Percentiles rank a stretch among this genome's conserved stretches.
phyloP scores from a whole-genome alignment of 2,329 filamentous ascomycete species.

The Claviceps capensis region DNA sequence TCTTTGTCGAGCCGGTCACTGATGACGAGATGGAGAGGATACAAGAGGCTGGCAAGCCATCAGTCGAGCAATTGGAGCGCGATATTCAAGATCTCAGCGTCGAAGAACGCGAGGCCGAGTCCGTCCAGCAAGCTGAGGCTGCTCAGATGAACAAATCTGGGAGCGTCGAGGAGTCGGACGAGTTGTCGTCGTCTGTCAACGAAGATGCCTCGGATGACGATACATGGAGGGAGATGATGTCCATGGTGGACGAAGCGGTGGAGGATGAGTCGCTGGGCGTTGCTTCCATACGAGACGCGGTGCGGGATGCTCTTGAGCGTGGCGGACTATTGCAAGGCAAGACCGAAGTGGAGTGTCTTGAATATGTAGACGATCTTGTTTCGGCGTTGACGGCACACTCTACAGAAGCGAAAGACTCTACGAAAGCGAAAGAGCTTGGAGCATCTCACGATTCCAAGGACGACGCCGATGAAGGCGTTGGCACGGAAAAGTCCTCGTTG shows the following conservation, averaged over 20 bases:
- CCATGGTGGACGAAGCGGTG: slow-evolving; percentile 41
- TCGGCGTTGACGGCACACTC: slow-evolving; percentile 29
- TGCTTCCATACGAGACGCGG: slow-evolving; percentile 36
- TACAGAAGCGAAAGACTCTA: slow-evolving; percentile 15
- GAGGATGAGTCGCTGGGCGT: slow-evolving; percentile 42
- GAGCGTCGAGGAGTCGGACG: slow-evolving; percentile 12
- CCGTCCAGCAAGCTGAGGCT: slow-evolving; percentile 6
- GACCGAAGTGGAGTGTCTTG: slow-evolving; percentile 30
- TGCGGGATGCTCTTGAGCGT: slow-evolving; percentile 40
- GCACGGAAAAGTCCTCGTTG: slow-evolving; percentile 16
- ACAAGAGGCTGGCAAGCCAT: slow-evolving; percentile 52
- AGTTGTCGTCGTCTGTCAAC: slow-evolving; percentile 9
- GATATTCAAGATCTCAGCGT: slow-evolving; percentile 39
- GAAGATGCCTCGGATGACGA: slow-evolving; percentile 18
- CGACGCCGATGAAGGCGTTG: slow-evolving; percentile 3
- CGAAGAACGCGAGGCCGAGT: slow-evolving; percentile 15
- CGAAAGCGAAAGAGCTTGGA: slow-evolving; percentile 12
- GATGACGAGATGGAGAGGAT: slow-evolving; percentile 57
- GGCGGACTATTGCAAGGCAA: slow-evolving; percentile 36
- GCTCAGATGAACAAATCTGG: slow-evolving; percentile 9
- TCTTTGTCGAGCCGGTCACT: slow-evolving; percentile 77
- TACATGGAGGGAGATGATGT: slow-evolving; percentile 41
- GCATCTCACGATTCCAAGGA: slow-evolving; percentile 8
- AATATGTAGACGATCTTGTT: slow-evolving; percentile 37
- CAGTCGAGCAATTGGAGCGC: slow-evolving; percentile 56